Conservation (phyloP, 2,329 filamentous ascomycete species). For the Davidsoniella eucalypti region DNA sequence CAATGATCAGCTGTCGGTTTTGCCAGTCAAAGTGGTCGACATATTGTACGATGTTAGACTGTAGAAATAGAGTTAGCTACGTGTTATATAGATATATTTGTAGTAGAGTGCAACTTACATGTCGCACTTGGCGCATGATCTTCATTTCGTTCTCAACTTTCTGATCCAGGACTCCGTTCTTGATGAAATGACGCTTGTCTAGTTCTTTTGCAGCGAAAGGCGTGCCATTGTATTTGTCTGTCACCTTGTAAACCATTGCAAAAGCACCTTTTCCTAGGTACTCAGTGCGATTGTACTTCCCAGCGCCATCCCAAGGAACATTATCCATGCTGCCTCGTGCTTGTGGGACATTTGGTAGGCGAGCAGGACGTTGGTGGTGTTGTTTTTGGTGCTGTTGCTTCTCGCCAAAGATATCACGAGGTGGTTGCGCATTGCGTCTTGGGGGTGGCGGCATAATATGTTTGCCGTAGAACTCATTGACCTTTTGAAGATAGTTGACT, state of each 20-base stretch:
- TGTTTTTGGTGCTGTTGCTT: not conserved
- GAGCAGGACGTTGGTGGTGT: too few relatives aligned
- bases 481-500: slow-evolving; percentile 49
- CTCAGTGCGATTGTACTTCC: slow-evolving; percentile 67
- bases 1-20: slow-evolving; percentile 75
- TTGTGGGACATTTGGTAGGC: too few relatives aligned
- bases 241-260: slow-evolving; percentile 81
- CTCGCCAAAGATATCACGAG: slow-evolving; percentile 4
- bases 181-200: slow-evolving; percentile 83
- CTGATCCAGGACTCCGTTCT: slow-evolving; percentile 74
- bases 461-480: slow-evolving; percentile 41
- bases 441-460: slow-evolving; percentile 7
- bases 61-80: slow-evolving; percentile 19
- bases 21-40: slow-evolving; percentile 75
- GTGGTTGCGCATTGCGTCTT: not conserved
- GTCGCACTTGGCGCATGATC: slow-evolving; percentile 75
- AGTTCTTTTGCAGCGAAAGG: slow-evolving; percentile 88
- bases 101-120: slow-evolving; percentile 38
- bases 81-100: not conserved
- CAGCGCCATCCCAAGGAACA: slow-evolving; percentile 56
- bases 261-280: slow-evolving; percentile 87
- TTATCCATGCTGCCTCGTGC: not conserved
- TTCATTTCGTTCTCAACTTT: slow-evolving; percentile 95
- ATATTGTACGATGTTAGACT: slow-evolving; percentile 69
- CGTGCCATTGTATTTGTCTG: slow-evolving; percentile 65